These are phyloP conservation scores for Ophiobolus disseminans DNA, from an alignment of 2,329 filamentous ascomycete genomes.

Conservation along the genomic window DNA sequence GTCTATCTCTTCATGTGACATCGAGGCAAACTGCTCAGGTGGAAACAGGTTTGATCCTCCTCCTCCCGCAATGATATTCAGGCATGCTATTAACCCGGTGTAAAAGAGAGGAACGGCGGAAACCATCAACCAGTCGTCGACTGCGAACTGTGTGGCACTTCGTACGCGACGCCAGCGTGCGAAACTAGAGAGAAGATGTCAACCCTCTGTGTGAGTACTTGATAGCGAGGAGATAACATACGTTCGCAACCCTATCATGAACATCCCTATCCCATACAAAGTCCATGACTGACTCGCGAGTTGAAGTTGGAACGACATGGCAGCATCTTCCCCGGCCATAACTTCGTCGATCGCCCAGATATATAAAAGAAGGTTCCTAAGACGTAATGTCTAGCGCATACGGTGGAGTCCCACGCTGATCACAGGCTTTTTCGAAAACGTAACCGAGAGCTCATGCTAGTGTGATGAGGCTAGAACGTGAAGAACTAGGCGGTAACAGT, in stretches of 20 bases:
- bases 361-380: not conserved
- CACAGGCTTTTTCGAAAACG: conserved; percentile 1
- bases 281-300: conserved; percentile 37
- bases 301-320: conserved; percentile 23
- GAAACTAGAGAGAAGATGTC: conserved; percentile 16
- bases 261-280: conserved; percentile 38
- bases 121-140: conserved; percentile 44
- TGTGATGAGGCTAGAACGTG: not conserved
- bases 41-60: conserved; percentile 55
- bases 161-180: conserved; percentile 38
- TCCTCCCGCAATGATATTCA: conserved; percentile 52
- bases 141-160: conserved; percentile 23
- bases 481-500: not conserved
- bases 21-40: conserved; percentile 46
- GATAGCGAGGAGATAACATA: conserved; percentile 14
- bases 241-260: conserved; percentile 36
- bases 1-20: conserved; percentile 48
- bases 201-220: not conserved
- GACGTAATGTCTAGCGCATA: not conserved
- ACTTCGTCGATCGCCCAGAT: conserved; percentile 1
- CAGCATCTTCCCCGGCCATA: conserved; percentile 22
- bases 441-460: not conserved
- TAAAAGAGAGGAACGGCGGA: conserved; percentile 43
- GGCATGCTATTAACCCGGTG: conserved; percentile 50
- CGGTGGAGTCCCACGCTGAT: not conserved